Conservation (phyloP, 1,284 basidiomycete species). For the Paramarasmius palmivorus region DNA sequence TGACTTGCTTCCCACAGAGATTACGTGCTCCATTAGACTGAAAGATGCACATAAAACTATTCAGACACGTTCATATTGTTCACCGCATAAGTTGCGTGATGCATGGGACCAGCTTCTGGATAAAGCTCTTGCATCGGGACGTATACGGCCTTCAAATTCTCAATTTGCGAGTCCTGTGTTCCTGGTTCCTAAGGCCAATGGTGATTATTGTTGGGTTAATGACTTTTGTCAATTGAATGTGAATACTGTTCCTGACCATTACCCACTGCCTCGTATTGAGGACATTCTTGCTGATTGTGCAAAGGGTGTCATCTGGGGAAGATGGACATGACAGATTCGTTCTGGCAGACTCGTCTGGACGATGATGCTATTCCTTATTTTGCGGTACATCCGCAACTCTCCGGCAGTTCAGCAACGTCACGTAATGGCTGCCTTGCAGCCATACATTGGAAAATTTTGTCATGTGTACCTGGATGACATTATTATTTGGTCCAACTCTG, state of each 20-base stretch:
- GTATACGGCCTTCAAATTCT: conserved; percentile 24
- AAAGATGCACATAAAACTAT: conserved; percentile 25
- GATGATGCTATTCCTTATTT: conserved; percentile 31
- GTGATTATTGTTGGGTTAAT: conserved; percentile 31
- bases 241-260: conserved; percentile 9
- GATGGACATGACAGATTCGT: conserved; percentile 38
- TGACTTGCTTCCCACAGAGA: conserved; percentile 23
- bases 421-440: conserved; percentile 26
- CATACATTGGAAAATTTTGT: conserved; percentile 18
- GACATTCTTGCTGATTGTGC: conserved; percentile 27
- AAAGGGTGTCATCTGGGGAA: conserved; percentile 31
- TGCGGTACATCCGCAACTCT: conserved; percentile 27
- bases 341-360: conserved; percentile 35
- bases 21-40: conserved; percentile 24
- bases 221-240: conserved; percentile 32
- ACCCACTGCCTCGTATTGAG: conserved; percentile 31
- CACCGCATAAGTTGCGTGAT: conserved; percentile 25
- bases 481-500: conserved; percentile 32
- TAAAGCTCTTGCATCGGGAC: conserved; percentile 24
- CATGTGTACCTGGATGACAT: conserved; percentile 30
- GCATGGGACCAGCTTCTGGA: conserved; percentile 27
- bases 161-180: conserved; percentile 28
- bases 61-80: conserved; percentile 18
- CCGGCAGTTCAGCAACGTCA: conserved; percentile 30
- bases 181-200: conserved; percentile 32